Conservation (phyloP, 1,284 basidiomycete genomes). For the Xerocomus amazonicus region DNA sequence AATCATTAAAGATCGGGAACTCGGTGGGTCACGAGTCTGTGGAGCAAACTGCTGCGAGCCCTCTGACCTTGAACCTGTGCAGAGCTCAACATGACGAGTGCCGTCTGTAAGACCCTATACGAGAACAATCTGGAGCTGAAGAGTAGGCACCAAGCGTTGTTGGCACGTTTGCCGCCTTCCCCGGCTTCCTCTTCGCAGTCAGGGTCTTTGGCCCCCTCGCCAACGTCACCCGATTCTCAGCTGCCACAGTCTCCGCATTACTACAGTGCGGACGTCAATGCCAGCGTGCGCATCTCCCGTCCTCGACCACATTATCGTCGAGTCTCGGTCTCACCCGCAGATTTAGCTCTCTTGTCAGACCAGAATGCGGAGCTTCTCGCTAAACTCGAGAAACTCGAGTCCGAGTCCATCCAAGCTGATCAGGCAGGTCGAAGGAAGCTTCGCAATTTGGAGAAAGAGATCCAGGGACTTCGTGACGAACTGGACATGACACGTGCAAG, state of each 20-base stretch:
- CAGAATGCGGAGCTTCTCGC: slow-evolving; percentile 77
- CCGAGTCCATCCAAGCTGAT: slow-evolving; percentile 64
- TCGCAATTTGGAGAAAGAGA: slow-evolving; percentile 73
- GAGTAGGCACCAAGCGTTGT: slow-evolving; percentile 62
- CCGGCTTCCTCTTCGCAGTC: slow-evolving; percentile 32
- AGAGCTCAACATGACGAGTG: slow-evolving; percentile 70
- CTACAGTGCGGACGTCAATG: slow-evolving; percentile 25
- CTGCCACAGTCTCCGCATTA: slow-evolving; percentile 36
- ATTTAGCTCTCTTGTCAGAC: slow-evolving; percentile 67
- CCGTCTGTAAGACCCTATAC: slow-evolving; percentile 64
- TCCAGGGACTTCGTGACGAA: slow-evolving; percentile 63
- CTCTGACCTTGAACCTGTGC: slow-evolving; percentile 16
- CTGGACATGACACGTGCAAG: slow-evolving; percentile 66
- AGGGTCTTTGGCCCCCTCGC: slow-evolving; percentile 29
- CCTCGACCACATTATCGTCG: slow-evolving; percentile 44
- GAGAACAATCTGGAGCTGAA: slow-evolving; percentile 67
- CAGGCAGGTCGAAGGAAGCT: slow-evolving; percentile 64
- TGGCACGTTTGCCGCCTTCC: slow-evolving; percentile 54
- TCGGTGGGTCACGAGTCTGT: slow-evolving; percentile 46
- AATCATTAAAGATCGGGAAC: slow-evolving; percentile 72
- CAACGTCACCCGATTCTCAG: slow-evolving; percentile 29
- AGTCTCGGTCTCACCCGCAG: slow-evolving; percentile 64
- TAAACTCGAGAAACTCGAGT: slow-evolving; percentile 71
- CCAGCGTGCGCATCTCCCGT: slow-evolving; percentile 21
- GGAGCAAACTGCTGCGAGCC: slow-evolving; percentile 6